These are phyloP conservation scores for Rosa rugosa DNA, from an alignment of 306 rosid species.

Conservation along the genomic window DNA sequence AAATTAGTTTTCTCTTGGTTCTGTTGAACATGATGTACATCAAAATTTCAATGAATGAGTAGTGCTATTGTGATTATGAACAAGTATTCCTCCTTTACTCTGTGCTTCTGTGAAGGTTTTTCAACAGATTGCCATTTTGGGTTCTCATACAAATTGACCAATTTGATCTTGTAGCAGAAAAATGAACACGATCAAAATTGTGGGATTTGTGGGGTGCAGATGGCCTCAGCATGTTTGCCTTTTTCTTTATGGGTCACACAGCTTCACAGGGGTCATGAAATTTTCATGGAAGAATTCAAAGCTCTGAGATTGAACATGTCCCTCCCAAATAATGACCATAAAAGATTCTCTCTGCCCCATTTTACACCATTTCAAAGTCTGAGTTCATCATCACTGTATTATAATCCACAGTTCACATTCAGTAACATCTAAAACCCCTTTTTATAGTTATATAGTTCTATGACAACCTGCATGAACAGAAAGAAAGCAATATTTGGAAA, in stretches of 20 bases:
- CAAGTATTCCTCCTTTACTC: neutral
- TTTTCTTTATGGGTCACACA: slow-evolving; percentile 22
- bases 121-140: slow-evolving; percentile 30
- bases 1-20: neutral
- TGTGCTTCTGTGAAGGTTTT: slow-evolving; percentile 15
- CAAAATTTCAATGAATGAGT: slow-evolving; percentile 24
- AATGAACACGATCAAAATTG: slow-evolving; percentile 2
- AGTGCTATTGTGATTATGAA: neutral
- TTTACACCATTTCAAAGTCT: slow-evolving; percentile 9
- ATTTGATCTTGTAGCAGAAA: neutral
- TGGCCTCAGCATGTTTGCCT: slow-evolving; percentile 41
- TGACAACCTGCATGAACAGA: neutral
- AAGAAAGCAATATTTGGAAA: neutral
- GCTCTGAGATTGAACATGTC: slow-evolving; percentile 34
- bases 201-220: slow-evolving; percentile 8
- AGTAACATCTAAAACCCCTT: neutral
- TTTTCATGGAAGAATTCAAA: slow-evolving; percentile 58
- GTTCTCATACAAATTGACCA: slow-evolving; percentile 26
- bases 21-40: slow-evolving; percentile 15
- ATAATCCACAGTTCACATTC: neutral
- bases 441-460: neutral
- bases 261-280: slow-evolving; percentile 49
- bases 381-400: slow-evolving; percentile 1
- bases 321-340: slow-evolving; percentile 41
- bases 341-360: slow-evolving; percentile 29